Evolutionary conservation across 768 basidiomycete genomes (phyloP).

Genomic region (Pleurotus tuoliensis): DNA sequence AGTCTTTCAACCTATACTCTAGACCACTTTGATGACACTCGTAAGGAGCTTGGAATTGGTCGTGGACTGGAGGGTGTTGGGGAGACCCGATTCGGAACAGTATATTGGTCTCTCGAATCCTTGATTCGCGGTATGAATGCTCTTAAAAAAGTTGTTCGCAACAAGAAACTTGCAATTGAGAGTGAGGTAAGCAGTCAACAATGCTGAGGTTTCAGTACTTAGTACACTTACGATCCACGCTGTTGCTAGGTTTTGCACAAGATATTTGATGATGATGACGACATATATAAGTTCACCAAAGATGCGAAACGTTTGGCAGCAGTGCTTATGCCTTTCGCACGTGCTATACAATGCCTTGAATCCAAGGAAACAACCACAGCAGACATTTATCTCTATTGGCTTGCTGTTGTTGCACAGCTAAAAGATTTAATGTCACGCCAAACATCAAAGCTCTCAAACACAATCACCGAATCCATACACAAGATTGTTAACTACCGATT

Average conservation of each 20-base stretch:
- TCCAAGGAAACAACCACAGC: constrained; percentile 13
- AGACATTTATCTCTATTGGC: constrained; percentile 17
- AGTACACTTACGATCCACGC: neutral
- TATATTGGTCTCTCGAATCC: constrained; percentile 16
- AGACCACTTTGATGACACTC: constrained; percentile 14
- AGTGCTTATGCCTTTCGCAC: constrained; percentile 14
- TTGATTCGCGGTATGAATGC: constrained; percentile 14
- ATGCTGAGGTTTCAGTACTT: neutral
- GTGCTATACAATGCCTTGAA: constrained; percentile 18
- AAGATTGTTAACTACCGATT: no score
- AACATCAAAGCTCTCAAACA: no score
- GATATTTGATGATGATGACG: constrained; percentile 10
- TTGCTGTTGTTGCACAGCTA: no score
- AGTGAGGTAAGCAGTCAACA: constrained; percentile 1
- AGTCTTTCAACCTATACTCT: constrained; percentile 13
- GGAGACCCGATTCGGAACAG: constrained; percentile 16
- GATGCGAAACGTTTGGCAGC: constrained; percentile 8
- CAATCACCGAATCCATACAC: no score
- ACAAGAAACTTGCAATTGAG: constrained; percentile 8
- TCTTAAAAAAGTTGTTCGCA: constrained; percentile 11
- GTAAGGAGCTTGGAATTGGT: constrained; percentile 13
- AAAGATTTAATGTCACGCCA: no score
- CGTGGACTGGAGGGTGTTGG: constrained; percentile 17
- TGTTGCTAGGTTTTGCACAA: neutral
- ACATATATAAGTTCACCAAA: constrained; percentile 5